Evolutionary conservation across 805 yeast species (phyloP).

Genomic region (Candida maris): DNA sequence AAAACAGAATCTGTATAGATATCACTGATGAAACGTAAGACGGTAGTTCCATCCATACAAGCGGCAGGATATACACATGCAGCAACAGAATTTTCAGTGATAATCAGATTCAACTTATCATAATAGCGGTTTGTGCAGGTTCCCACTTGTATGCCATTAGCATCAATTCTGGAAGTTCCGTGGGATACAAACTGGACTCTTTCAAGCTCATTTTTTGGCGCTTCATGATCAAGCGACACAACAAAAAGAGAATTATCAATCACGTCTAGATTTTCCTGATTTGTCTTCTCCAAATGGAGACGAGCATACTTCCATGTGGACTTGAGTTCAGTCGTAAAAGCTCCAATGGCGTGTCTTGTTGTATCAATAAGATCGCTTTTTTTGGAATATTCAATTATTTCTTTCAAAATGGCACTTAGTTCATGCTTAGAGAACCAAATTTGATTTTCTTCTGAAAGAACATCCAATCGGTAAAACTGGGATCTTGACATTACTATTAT

Average conservation of each 20-base stretch:
- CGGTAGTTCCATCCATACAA: slow-evolving; percentile 56
- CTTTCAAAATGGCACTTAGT: slow-evolving; percentile 40
- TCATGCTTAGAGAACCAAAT: slow-evolving; percentile 55
- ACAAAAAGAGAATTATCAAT: slow-evolving; percentile 52
- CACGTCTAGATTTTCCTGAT: slow-evolving; percentile 32
- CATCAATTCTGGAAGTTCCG: slow-evolving; percentile 45
- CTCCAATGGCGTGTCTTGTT: slow-evolving; percentile 47
- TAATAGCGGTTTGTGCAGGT: slow-evolving; percentile 59
- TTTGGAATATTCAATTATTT: slow-evolving; percentile 38
- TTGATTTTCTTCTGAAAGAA: slow-evolving; percentile 39
- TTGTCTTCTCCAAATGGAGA: slow-evolving; percentile 37
- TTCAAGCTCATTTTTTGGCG: slow-evolving; percentile 45
- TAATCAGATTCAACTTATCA: slow-evolving; percentile 52
- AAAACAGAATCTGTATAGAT: slow-evolving; percentile 55
- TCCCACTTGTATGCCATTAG: slow-evolving; percentile 49
- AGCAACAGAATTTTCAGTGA: slow-evolving; percentile 53
- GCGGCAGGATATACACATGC: slow-evolving; percentile 59
- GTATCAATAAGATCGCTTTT: slow-evolving; percentile 35
- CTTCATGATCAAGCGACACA: slow-evolving; percentile 45
- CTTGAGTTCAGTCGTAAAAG: slow-evolving; percentile 52
- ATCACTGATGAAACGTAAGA: slow-evolving; percentile 52
- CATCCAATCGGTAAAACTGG: slow-evolving; percentile 49
- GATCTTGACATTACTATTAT: slow-evolving; percentile 48
- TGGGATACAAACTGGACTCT: slow-evolving; percentile 48
- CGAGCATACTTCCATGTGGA: slow-evolving; percentile 47